phyloP scores from a whole-genome alignment of 768 basidiomycete species.

The Chalciporus sphaerocephalus region DNA sequence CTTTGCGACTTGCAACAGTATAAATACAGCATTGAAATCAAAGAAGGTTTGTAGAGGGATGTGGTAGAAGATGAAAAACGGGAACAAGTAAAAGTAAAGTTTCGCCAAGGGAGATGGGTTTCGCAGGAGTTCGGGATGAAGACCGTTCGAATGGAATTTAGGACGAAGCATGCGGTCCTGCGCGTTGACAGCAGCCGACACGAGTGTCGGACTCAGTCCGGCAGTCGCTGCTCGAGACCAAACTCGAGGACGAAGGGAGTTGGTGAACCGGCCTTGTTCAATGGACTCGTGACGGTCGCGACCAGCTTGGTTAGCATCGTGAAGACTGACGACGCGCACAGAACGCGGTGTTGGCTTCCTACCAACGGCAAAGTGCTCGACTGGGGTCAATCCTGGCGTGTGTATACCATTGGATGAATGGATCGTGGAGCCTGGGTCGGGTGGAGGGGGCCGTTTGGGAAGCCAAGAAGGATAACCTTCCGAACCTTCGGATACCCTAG shows the following conservation, averaged over 20 bases:
- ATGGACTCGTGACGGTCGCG: conserved; percentile 46
- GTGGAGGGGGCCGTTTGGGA: conserved; percentile 70
- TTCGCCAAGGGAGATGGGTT: conserved; percentile 52
- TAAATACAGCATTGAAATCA: conserved; percentile 85
- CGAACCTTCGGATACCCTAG: conserved; percentile 38
- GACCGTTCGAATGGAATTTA: conserved; percentile 59
- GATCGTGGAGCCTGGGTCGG: conserved; percentile 68
- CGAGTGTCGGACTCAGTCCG: conserved; percentile 39
- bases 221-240: conserved; percentile 58
- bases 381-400: conserved; percentile 31
- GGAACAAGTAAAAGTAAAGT: conserved; percentile 65
- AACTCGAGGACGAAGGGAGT: conserved; percentile 42
- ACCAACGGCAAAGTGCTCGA: conserved; percentile 42
- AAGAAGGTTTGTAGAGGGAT: conserved; percentile 77
- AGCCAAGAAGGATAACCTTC: conserved; percentile 86
- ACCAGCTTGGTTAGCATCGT: conserved; percentile 42
- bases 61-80: conserved; percentile 68
- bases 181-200: conserved; percentile 35
- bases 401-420: conserved; percentile 49
- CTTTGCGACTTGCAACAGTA: conserved; percentile 72
- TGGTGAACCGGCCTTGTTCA: conserved; percentile 45
- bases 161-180: conserved; percentile 46
- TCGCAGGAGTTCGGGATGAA: conserved; percentile 66
- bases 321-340: conserved; percentile 73
- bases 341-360: conserved; percentile 77